Percentiles rank a stretch among this genome's conserved stretches.
These are phyloP conservation scores for Trichocladium uniseriatum DNA, from an alignment of 495 filamentous ascomycete species.

Conservation along the genomic window DNA sequence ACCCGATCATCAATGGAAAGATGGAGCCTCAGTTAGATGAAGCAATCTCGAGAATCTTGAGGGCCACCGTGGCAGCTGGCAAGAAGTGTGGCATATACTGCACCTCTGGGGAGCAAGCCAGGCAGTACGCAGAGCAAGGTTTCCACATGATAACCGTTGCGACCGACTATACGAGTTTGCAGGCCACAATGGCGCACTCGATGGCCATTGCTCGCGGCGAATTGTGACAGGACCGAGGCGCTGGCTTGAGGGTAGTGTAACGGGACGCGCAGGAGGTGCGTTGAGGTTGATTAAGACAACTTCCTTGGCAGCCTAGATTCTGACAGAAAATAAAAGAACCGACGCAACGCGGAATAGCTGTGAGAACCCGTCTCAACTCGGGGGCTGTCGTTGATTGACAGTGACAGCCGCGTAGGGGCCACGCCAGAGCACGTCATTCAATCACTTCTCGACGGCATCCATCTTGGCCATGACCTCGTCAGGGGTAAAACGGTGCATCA, in stretches of 20 bases:
- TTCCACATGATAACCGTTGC: conserved; percentile 68
- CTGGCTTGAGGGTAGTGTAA: conserved; percentile 17
- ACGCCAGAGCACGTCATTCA: neutral
- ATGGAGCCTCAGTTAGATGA: conserved; percentile 55
- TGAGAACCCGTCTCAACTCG: neutral
- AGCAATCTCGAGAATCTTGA: conserved; percentile 55
- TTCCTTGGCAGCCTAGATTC: neutral
- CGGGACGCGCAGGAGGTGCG: neutral
- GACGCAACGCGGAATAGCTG: neutral
- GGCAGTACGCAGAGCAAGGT: conserved; percentile 52
- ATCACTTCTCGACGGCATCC: conserved; percentile 48
- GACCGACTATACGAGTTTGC: conserved; percentile 50
- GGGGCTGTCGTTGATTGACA: too few species aligned
- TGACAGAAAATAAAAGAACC: neutral
- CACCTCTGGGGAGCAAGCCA: conserved; percentile 55
- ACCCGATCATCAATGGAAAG: conserved; percentile 53
- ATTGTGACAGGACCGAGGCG: conserved; percentile 20
- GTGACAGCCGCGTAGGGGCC: too few species aligned
- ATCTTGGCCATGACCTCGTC: conserved; percentile 63
- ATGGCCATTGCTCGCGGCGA: conserved; percentile 40
- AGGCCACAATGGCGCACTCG: conserved; percentile 34
- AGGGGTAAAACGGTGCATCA: conserved; percentile 75
- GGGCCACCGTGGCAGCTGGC: conserved; percentile 54
- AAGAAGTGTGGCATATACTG: conserved; percentile 77
- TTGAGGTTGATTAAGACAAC: neutral